Percentiles rank a stretch among this genome's conserved stretches.
Conservation (phyloP, 345 rosid species). For the Barbarea vulgaris region DNA sequence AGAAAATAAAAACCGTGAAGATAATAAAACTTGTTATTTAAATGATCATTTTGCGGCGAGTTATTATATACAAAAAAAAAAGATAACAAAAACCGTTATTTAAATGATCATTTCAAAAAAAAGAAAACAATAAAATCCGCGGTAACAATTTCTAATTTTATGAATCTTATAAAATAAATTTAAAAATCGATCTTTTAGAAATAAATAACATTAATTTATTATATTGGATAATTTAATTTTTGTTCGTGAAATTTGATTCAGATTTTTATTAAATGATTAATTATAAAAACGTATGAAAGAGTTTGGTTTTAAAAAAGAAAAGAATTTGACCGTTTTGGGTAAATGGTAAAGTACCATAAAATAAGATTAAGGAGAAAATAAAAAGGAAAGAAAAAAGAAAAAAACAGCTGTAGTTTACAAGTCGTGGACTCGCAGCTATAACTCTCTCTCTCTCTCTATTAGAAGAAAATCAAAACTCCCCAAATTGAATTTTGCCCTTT, state of each 20-base stretch:
- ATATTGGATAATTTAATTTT: neutral
- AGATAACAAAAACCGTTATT: too few species aligned
- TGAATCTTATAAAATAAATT: neutral
- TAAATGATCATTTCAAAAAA: too few species aligned
- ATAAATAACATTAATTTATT: neutral
- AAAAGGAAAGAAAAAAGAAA: too few species aligned
- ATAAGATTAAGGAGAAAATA: neutral
- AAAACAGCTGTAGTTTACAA: conserved; percentile 40
- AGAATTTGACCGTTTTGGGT: conserved; percentile 1
- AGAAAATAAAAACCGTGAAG: too few species aligned
- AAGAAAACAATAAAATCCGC: neutral
- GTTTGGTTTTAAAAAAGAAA: neutral
- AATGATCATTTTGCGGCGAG: too few species aligned
- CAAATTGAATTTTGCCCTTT: conserved; percentile 10
- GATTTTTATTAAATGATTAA: neutral
- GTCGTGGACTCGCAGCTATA: conserved; percentile 34
- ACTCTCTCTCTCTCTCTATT: neutral
- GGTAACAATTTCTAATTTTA: neutral
- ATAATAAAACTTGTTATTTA: too few species aligned
- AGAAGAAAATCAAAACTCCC: conserved; percentile 19
- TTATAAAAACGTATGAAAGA: neutral
- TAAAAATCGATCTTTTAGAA: neutral
- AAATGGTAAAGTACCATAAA: neutral
- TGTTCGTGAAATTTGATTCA: neutral
- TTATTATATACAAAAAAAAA: neutral